phyloP scores from a whole-genome alignment of 2,329 filamentous ascomycete species.

The Lithohypha guttulata region DNA sequence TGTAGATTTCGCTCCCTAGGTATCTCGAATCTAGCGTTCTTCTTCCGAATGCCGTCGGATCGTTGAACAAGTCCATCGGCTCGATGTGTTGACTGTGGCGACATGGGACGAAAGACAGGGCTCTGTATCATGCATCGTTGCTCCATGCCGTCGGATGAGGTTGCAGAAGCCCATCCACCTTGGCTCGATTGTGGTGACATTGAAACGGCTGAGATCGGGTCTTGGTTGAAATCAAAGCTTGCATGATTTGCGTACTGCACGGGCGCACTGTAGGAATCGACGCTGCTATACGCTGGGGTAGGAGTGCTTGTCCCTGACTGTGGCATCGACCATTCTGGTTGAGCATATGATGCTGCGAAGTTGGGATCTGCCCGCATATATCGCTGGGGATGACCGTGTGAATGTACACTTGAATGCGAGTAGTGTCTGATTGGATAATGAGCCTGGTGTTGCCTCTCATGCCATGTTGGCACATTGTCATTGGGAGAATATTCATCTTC shows the following conservation, averaged over 20 bases:
- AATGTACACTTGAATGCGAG: slow-evolving; percentile 34
- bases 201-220: slow-evolving; percentile 42
- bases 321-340: slow-evolving; percentile 53
- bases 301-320: slow-evolving; percentile 64
- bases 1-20: slow-evolving; percentile 82
- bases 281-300: slow-evolving; percentile 59
- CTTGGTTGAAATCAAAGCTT: slow-evolving; percentile 35
- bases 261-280: slow-evolving; percentile 41
- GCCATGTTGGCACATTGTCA: slow-evolving; percentile 41
- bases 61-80: no score
- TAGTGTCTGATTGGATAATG: slow-evolving; percentile 32
- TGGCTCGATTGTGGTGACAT: slow-evolving; percentile 54
- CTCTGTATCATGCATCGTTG: slow-evolving; percentile 19
- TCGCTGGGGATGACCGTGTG: slow-evolving; percentile 42
- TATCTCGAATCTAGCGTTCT: slow-evolving; percentile 97
- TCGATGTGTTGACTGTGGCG: slow-evolving; percentile 55
- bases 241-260: slow-evolving; percentile 31
- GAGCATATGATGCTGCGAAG: slow-evolving; percentile 32
- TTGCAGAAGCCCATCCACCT: slow-evolving; percentile 39
- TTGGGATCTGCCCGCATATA: slow-evolving; percentile 53
- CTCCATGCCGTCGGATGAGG: slow-evolving; percentile 38
- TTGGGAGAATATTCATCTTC: slow-evolving; percentile 43
- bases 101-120: slow-evolving; percentile 45
- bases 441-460: slow-evolving; percentile 37
- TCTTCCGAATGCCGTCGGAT: slow-evolving; percentile 96